A percentile compares a stretch with the other conserved stretches of the same genome.
phyloP scores from a whole-genome alignment of 1,284 basidiomycete genomes.

The Trichosporon ovoides region DNA sequence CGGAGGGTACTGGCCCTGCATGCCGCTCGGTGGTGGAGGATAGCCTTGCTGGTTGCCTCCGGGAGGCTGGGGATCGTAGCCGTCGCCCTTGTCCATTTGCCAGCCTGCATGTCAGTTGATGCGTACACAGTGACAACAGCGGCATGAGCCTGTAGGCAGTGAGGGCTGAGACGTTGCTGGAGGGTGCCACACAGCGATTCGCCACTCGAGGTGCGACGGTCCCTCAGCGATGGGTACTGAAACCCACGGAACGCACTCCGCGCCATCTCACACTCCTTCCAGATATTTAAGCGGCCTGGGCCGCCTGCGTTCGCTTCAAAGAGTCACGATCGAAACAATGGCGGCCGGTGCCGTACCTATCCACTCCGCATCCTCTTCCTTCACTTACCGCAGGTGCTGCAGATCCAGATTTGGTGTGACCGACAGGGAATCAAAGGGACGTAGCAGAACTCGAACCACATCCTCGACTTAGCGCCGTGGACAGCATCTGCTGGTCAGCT shows the following conservation, averaged over 20 bases:
- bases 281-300: not conserved
- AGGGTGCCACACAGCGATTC: not conserved
- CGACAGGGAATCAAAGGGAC: conserved; percentile 43
- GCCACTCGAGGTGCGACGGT: not conserved
- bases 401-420: conserved; percentile 40
- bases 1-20: conserved; percentile 9
- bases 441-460: conserved; percentile 46
- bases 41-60: conserved; percentile 1
- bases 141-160: not conserved
- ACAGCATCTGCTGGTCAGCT: conserved; percentile 10
- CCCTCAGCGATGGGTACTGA: not conserved
- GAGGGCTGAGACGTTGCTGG: not conserved
- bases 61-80: conserved; percentile 20
- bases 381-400: conserved; percentile 41
- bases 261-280: not conserved
- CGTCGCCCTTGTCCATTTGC: conserved; percentile 22
- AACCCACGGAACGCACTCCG: not conserved
- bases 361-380: not conserved
- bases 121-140: not conserved
- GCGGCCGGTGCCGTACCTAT: not conserved
- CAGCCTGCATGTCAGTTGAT: conserved; percentile 10
- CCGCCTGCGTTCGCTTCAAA: not conserved
- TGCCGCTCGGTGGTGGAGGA: not conserved
- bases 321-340: too few relatives aligned
- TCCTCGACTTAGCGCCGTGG: conserved; percentile 29